A percentile compares a stretch with the other conserved stretches of the same genome.
Conservation (phyloP, 2,329 filamentous ascomycete genomes). For the Trichoderma polysporum region DNA sequence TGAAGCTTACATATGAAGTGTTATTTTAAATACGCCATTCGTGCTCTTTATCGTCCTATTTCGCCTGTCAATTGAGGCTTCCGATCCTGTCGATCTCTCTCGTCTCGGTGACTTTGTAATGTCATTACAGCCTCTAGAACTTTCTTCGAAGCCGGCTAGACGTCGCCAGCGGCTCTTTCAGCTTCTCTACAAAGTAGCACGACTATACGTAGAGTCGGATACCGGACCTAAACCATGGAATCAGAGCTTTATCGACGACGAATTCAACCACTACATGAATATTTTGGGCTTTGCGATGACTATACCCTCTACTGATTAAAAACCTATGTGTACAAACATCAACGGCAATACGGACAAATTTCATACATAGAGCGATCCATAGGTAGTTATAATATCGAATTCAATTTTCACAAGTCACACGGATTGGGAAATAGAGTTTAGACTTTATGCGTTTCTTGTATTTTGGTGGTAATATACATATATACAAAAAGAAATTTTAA, state of each 20-base stretch:
- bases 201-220: neutral
- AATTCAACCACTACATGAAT: neutral
- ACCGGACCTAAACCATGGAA: neutral
- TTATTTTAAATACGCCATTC: neutral
- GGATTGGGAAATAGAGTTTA: no score
- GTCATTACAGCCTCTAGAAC: neutral
- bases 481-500: neutral
- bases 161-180: neutral
- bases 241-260: neutral
- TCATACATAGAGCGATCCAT: no score
- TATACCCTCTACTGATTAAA: no score
- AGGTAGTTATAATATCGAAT: no score
- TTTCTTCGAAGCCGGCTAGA: neutral
- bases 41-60: slow-evolving; percentile 1
- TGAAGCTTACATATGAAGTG: neutral
- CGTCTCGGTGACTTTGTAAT: neutral
- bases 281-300: neutral
- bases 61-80: neutral
- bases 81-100: neutral
- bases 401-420: no score
- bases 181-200: neutral
- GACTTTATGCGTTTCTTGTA: neutral
- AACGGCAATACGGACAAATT: no score
- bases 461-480: neutral
- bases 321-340: neutral